A percentile compares a stretch with the other conserved stretches of the same genome.
phyloP scores from a whole-genome alignment of 1,284 basidiomycete genomes.

The Exobasidium cylindrosporum region DNA sequence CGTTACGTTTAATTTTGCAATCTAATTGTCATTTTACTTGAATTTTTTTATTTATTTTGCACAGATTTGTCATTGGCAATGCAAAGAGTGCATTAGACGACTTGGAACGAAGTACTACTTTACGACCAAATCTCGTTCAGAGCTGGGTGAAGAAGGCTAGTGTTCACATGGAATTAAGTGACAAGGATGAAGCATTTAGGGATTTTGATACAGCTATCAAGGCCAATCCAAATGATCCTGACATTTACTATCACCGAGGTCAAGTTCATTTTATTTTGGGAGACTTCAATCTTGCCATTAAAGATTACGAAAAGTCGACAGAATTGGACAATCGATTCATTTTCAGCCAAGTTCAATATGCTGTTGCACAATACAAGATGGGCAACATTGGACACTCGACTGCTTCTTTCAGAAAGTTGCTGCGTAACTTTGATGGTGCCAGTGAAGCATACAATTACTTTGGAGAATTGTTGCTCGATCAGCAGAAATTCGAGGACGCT shows the following conservation, averaged over 20 bases:
- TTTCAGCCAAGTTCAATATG: constrained; percentile 93
- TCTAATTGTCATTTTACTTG: neutral
- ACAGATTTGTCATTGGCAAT: constrained; percentile 78
- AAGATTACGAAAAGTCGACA: constrained; percentile 85
- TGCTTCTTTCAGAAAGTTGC: constrained; percentile 71
- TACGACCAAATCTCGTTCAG: constrained; percentile 77
- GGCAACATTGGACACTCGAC: constrained; percentile 75
- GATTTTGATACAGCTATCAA: constrained; percentile 87
- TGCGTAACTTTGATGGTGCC: constrained; percentile 40
- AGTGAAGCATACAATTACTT: constrained; percentile 61
- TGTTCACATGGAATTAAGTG: constrained; percentile 87
- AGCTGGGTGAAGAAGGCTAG: constrained; percentile 95
- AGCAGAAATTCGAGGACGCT: constrained; percentile 82
- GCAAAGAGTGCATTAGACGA: constrained; percentile 80
- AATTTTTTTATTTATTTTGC: constrained; percentile 17
- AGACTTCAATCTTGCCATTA: constrained; percentile 78
- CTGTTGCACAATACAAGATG: constrained; percentile 93
- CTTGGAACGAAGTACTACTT: constrained; percentile 71
- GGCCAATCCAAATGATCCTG: constrained; percentile 79
- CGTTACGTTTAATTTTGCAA: too few species aligned
- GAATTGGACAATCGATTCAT: constrained; percentile 80
- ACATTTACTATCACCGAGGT: constrained; percentile 98
- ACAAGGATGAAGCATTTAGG: constrained; percentile 70
- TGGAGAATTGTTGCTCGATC: constrained; percentile 91
- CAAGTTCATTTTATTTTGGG: constrained; percentile 97